Conservation (phyloP, 805 yeast species). For the Saccharomyces jurei region DNA sequence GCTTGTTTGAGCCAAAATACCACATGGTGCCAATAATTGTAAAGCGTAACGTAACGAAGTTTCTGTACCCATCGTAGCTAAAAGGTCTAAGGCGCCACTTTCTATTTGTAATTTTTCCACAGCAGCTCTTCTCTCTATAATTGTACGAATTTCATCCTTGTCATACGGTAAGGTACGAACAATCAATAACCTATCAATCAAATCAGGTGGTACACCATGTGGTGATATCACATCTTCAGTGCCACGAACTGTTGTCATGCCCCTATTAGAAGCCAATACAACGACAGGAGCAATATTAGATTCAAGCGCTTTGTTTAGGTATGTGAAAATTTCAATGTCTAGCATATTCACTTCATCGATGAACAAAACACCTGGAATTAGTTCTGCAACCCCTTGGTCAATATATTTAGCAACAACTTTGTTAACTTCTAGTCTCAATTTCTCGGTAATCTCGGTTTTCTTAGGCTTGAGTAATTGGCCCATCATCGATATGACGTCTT, state of each 20-base stretch:
- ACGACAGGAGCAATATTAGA: slow-evolving; percentile 89
- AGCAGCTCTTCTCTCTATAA: slow-evolving; percentile 72
- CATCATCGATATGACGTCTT: slow-evolving; percentile 92
- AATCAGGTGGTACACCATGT: slow-evolving; percentile 94
- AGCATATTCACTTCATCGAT: slow-evolving; percentile 98
- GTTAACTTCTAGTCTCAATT: slow-evolving; percentile 86
- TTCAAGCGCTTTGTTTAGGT: slow-evolving; percentile 88
- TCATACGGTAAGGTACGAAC: slow-evolving; percentile 87
- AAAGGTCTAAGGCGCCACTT: slow-evolving; percentile 60
- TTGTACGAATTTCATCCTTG: slow-evolving; percentile 71
- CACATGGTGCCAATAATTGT: slow-evolving; percentile 86
- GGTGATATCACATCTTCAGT: slow-evolving; percentile 80
- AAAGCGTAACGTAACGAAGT: slow-evolving; percentile 87
- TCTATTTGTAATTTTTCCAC: slow-evolving; percentile 65
- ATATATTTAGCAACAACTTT: slow-evolving; percentile 93
- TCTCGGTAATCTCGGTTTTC: slow-evolving; percentile 95
- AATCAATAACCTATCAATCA: slow-evolving; percentile 83
- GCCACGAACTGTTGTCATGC: slow-evolving; percentile 85
- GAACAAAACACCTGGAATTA: slow-evolving; percentile 94
- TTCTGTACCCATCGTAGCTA: slow-evolving; percentile 65
- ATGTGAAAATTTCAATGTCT: slow-evolving; percentile 94
- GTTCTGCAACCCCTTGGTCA: slow-evolving; percentile 96
- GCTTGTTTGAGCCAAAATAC: slow-evolving; percentile 65
- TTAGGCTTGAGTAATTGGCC: slow-evolving; percentile 93
- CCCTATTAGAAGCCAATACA: slow-evolving; percentile 92